Conservation (phyloP, 1,284 basidiomycete genomes). For the Tilletia caries region DNA sequence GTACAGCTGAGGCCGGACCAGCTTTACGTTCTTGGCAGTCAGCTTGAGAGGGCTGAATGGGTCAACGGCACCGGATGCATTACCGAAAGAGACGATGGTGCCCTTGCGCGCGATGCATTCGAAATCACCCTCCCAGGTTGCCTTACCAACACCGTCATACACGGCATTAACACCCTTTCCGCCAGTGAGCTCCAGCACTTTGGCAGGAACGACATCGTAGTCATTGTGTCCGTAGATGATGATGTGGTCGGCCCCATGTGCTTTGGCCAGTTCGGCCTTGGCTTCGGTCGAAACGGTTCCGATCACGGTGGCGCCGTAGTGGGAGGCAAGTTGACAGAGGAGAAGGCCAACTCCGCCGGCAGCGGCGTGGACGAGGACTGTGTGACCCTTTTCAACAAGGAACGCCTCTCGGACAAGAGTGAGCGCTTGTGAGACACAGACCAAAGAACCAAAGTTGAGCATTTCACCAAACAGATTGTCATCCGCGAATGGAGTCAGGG, state of each 20-base stretch:
- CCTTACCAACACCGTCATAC: slow-evolving; percentile 85
- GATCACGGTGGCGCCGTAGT: slow-evolving; percentile 78
- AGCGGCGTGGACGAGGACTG: slow-evolving; percentile 77
- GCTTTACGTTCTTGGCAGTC: slow-evolving; percentile 74
- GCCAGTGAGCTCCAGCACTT: slow-evolving; percentile 65
- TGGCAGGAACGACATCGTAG: slow-evolving; percentile 16
- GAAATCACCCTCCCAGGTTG: slow-evolving; percentile 62
- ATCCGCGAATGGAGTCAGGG: background rate
- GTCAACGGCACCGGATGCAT: slow-evolving; percentile 71
- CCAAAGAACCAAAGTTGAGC: no score
- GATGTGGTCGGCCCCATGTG: slow-evolving; percentile 79
- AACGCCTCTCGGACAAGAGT: slow-evolving; percentile 80
- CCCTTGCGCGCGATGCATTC: slow-evolving; percentile 61
- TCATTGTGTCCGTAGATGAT: slow-evolving; percentile 66
- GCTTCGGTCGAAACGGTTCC: slow-evolving; percentile 83
- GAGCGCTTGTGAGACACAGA: slow-evolving; percentile 57
- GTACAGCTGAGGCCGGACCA: slow-evolving; percentile 52
- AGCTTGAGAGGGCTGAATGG: slow-evolving; percentile 72
- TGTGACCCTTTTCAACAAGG: slow-evolving; percentile 65
- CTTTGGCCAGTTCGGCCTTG: slow-evolving; percentile 78
- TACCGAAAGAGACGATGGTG: slow-evolving; percentile 78
- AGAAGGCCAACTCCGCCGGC: slow-evolving; percentile 69
- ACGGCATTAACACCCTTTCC: slow-evolving; percentile 76
- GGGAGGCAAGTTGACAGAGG: slow-evolving; percentile 57
- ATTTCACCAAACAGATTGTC: no score